A percentile compares a stretch with the other conserved stretches of the same genome.
Evolutionary conservation across 306 rosid species (phyloP).

Genomic region (Boehmeria nivea): DNA sequence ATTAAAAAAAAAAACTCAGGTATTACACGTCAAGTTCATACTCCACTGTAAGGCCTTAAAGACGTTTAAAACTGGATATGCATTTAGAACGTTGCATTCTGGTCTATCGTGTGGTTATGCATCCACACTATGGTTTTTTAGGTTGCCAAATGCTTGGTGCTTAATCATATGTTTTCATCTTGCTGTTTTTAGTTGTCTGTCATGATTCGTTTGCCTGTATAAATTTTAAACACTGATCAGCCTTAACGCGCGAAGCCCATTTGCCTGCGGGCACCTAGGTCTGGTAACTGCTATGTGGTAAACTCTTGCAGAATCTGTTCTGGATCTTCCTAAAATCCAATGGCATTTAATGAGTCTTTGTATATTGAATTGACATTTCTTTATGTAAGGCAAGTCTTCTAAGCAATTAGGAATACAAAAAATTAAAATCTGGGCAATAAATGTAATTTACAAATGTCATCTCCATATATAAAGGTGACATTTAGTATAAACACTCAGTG

Average conservation of each 20-base stretch:
- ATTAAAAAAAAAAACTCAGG: no score
- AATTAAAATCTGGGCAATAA: constrained; percentile 15
- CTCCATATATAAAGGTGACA: constrained; percentile 9
- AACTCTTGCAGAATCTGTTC: not conserved
- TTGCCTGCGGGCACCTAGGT: no score
- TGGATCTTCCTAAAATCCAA: constrained; percentile 7
- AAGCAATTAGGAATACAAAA: constrained; percentile 7
- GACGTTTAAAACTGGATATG: no score
- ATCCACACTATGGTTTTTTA: no score
- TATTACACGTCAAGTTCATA: no score
- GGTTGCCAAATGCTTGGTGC: no score
- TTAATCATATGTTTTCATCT: no score
- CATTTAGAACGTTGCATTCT: no score
- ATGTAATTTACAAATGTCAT: constrained; percentile 3
- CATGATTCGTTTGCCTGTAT: not conserved
- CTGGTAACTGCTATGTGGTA: constrained; percentile 2
- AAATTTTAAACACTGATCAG: constrained; percentile 4
- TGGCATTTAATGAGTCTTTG: constrained; percentile 11
- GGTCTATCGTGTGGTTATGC: no score
- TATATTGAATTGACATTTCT: constrained; percentile 6
- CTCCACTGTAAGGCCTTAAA: no score
- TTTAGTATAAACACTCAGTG: constrained; percentile 13
- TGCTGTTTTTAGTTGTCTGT: not conserved
- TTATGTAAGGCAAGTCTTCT: constrained; percentile 7
- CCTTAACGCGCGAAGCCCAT: no score